phyloP scores from a whole-genome alignment of 2,329 filamentous ascomycete genomes.

The Neurospora sp. region DNA sequence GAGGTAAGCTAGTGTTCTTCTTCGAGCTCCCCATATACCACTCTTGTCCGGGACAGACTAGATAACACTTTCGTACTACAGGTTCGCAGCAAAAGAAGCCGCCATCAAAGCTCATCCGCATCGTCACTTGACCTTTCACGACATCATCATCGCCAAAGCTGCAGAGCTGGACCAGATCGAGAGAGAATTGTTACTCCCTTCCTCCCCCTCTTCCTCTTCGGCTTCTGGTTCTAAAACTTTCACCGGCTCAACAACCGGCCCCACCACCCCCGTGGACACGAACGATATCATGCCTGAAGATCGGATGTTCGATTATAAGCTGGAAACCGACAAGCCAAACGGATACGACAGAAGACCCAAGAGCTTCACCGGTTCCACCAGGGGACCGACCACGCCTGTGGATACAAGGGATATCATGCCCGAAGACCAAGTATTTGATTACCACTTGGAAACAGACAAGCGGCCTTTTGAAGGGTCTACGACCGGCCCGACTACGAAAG shows the following conservation, averaged over 20 bases:
- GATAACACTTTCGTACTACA: slow-evolving; percentile 14
- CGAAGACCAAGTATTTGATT: not conserved
- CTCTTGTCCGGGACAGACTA: not conserved
- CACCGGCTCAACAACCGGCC: not conserved
- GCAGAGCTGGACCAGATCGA: not conserved
- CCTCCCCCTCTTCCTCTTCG: not conserved
- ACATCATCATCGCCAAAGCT: slow-evolving; percentile 36
- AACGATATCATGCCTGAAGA: not conserved
- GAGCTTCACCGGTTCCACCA: not conserved
- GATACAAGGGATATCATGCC: not conserved
- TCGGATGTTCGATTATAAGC: not conserved
- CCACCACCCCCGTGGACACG: not conserved
- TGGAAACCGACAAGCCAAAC: not conserved
- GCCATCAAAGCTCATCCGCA: slow-evolving; percentile 59
- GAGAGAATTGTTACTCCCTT: not conserved
- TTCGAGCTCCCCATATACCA: not conserved
- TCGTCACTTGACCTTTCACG: slow-evolving; percentile 50
- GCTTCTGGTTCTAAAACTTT: not conserved
- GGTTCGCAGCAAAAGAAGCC: slow-evolving; percentile 67
- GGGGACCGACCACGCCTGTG: not conserved
- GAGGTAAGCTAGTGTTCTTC: slow-evolving; percentile 24
- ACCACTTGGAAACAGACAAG: not conserved
- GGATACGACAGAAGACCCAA: not conserved
- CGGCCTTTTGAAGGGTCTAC: not conserved
- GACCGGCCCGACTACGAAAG: not conserved